phyloP scores from a whole-genome alignment of 768 basidiomycete species.

The Dictyophora rubrovolvata region DNA sequence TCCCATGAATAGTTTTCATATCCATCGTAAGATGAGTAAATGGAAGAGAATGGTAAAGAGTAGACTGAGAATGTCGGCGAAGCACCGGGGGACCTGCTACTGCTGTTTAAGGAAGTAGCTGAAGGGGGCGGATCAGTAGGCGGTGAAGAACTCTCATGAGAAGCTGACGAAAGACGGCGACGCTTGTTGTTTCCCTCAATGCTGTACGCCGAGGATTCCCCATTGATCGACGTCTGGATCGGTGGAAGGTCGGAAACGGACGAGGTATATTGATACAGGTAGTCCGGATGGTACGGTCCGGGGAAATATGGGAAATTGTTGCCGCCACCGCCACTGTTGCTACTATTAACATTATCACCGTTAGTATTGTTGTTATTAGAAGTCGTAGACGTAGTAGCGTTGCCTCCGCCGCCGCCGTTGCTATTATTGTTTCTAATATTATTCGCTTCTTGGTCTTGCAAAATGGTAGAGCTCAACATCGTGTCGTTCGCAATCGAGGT shows the following conservation, averaged over 20 bases:
- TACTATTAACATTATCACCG: not conserved
- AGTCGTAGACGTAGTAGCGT: no score
- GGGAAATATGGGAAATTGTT: conserved; percentile 30
- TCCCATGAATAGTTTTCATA: conserved; percentile 50
- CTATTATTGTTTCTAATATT: not conserved
- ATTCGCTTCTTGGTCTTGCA: not conserved
- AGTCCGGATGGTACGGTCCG: conserved; percentile 69
- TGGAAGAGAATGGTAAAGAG: conserved; percentile 51
- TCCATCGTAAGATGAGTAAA: conserved; percentile 52
- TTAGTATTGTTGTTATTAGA: not conserved
- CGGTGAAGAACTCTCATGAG: conserved; percentile 43
- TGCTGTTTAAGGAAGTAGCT: conserved; percentile 53
- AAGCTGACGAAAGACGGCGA: conserved; percentile 40
- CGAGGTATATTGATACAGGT: conserved; percentile 41
- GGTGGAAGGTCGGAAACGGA: conserved; percentile 27
- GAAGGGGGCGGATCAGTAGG: conserved; percentile 40
- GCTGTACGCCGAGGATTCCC: conserved; percentile 39
- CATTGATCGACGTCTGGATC: conserved; percentile 38
- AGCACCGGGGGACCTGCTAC: conserved; percentile 47
- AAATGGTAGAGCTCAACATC: not conserved
- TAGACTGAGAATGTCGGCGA: conserved; percentile 42
- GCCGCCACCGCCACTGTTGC: not conserved
- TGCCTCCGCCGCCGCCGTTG: not conserved
- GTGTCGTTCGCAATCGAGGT: not conserved
- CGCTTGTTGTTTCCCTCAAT: conserved; percentile 45